A percentile compares a stretch with the other conserved stretches of the same genome.
Evolutionary conservation across 2,329 filamentous ascomycete species (phyloP).

Genomic region (Ceratocystis smalleyi): DNA sequence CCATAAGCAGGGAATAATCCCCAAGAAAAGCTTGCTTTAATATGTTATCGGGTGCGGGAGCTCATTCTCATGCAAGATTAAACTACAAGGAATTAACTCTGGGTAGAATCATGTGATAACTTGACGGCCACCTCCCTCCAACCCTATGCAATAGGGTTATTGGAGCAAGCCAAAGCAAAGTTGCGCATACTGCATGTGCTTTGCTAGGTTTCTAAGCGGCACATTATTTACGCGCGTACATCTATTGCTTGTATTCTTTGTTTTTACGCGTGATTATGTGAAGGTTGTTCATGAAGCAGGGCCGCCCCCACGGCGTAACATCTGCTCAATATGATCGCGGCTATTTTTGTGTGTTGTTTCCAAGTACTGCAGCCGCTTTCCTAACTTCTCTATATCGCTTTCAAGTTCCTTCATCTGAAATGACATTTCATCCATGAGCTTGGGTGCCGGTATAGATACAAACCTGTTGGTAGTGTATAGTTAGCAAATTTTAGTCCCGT

Average conservation of each 20-base stretch:
- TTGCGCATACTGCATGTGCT: background rate
- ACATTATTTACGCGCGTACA: background rate
- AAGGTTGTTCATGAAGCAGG: background rate
- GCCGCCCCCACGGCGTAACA: conserved; percentile 39
- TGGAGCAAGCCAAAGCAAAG: background rate
- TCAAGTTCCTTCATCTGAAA: conserved; percentile 60
- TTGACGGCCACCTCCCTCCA: too few relatives aligned
- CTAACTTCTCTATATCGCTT: conserved; percentile 61
- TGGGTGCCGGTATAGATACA: conserved; percentile 55
- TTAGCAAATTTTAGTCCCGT: background rate
- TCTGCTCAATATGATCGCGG: conserved; percentile 76
- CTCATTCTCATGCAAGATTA: background rate
- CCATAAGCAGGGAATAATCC: background rate
- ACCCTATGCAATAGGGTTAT: background rate
- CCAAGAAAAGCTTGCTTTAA: background rate
- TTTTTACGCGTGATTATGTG: background rate
- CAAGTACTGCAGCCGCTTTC: conserved; percentile 81
- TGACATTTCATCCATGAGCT: conserved; percentile 61
- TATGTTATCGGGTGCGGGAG: background rate
- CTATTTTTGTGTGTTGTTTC: conserved; percentile 95
- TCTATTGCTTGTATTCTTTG: background rate
- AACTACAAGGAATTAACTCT: background rate
- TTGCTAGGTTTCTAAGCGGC: too few relatives aligned
- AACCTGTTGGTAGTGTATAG: conserved; percentile 50
- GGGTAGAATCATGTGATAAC: background rate